Percentiles rank a stretch among this genome's conserved stretches.
Evolutionary conservation across 768 basidiomycete genomes (phyloP).

Genomic region (Kockovaella imperatae): DNA sequence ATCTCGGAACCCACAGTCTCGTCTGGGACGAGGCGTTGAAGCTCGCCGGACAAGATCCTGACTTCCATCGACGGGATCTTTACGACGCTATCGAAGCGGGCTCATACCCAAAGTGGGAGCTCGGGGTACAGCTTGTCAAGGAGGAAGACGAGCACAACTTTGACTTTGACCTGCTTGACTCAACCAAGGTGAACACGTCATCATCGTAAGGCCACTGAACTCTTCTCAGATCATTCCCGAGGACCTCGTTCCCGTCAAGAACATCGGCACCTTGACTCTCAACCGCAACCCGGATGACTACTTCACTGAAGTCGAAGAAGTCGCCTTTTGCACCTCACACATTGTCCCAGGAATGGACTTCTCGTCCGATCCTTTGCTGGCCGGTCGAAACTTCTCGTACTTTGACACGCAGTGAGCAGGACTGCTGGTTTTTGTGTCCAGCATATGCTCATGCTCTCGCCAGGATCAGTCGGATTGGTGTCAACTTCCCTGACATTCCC

Average conservation of each 20-base stretch:
- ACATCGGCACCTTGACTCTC: constrained; percentile 63
- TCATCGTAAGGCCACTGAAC: neutral
- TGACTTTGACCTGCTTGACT: constrained; percentile 79
- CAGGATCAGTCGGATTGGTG: constrained; percentile 63
- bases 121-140: constrained; percentile 66
- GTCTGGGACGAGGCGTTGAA: constrained; percentile 89
- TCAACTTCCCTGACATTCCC: constrained; percentile 63
- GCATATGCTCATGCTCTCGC: neutral
- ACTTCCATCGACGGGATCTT: constrained; percentile 81
- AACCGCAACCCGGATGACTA: constrained; percentile 50
- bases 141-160: constrained; percentile 70
- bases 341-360: constrained; percentile 52
- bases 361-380: constrained; percentile 43
- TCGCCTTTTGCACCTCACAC: constrained; percentile 69
- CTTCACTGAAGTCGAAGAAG: constrained; percentile 81
- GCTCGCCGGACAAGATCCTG: constrained; percentile 68
- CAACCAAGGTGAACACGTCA: constrained; percentile 53
- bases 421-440: too few species aligned
- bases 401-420: constrained; percentile 49
- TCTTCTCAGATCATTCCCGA: constrained; percentile 60
- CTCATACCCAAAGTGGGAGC: constrained; percentile 65
- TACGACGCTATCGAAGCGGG: constrained; percentile 72
- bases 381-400: constrained; percentile 75
- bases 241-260: constrained; percentile 65
- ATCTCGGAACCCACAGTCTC: constrained; percentile 73